Conservation (phyloP, 208 protist species). For the Trypanosoma platydactyli region DNA sequence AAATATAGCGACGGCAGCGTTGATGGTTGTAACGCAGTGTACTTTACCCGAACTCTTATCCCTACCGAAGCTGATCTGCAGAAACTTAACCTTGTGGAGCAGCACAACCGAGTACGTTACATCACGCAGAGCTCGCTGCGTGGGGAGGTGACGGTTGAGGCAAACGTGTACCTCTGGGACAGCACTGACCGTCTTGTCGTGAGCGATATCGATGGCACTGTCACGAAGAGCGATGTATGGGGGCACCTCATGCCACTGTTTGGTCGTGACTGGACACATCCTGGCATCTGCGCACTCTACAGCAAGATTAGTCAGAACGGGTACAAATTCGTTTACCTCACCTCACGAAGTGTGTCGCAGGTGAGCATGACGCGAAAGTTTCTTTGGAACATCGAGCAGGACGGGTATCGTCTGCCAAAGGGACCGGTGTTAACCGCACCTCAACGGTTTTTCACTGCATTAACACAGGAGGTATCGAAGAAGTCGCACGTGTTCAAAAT, state of each 20-base stretch:
- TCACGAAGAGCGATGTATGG: conserved; percentile 96
- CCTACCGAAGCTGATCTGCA: conserved; percentile 89
- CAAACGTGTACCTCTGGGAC: conserved; percentile 94
- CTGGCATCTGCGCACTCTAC: conserved; percentile 93
- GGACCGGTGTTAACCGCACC: conserved; percentile 91
- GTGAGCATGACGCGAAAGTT: conserved; percentile 80
- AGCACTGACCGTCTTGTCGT: conserved; percentile 93
- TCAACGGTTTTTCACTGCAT: conserved; percentile 80
- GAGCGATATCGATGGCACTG: conserved; percentile 98
- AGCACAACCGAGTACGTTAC: conserved; percentile 93
- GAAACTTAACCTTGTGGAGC: conserved; percentile 85
- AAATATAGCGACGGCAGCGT: not conserved
- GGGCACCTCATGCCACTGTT: conserved; percentile 94
- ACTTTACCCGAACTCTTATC: conserved; percentile 73
- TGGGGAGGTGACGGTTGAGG: conserved; percentile 73
- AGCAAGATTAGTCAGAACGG: conserved; percentile 93
- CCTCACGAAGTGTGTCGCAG: conserved; percentile 87
- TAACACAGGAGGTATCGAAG: conserved; percentile 90
- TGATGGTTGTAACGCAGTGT: conserved; percentile 19
- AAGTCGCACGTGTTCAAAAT: conserved; percentile 93
- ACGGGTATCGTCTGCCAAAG: conserved; percentile 68
- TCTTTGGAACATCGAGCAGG: conserved; percentile 82
- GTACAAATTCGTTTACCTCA: conserved; percentile 94
- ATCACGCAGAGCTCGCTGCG: conserved; percentile 72
- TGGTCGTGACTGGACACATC: conserved; percentile 96